These are phyloP conservation scores for Termitomyces sp. DNA, from an alignment of 768 basidiomycete species.

Conservation along the genomic window DNA sequence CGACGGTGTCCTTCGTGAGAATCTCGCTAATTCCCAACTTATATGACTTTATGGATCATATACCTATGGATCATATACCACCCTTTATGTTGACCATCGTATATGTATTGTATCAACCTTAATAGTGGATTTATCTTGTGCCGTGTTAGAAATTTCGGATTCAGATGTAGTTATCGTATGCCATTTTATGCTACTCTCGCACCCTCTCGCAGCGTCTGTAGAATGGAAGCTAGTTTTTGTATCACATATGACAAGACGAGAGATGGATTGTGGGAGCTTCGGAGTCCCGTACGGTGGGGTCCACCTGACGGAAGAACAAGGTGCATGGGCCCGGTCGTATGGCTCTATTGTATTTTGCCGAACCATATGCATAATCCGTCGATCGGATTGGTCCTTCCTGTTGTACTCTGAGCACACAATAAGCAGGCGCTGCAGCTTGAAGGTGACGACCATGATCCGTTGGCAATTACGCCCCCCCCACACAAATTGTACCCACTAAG, in stretches of 20 bases:
- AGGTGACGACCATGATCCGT: not conserved
- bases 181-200: not conserved
- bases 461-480: not conserved
- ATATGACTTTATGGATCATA: too few species aligned
- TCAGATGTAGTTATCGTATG: not conserved
- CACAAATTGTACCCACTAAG: too few species aligned
- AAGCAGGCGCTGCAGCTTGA: not conserved
- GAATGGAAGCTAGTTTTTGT: not conserved
- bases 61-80: not conserved
- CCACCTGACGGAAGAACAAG: constrained; percentile 7
- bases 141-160: not conserved
- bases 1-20: constrained; percentile 58
- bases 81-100: not conserved
- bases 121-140: not conserved
- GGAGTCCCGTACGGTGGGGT: not conserved
- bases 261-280: not conserved
- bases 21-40: constrained; percentile 51
- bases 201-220: not conserved
- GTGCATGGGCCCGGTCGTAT: constrained; percentile 8
- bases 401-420: constrained; percentile 4
- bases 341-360: constrained; percentile 6
- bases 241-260: not conserved
- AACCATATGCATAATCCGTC: not conserved
- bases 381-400: not conserved
- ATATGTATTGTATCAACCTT: not conserved